Conservation (phyloP, 495 filamentous ascomycete genomes). For the Corynascus novoguineensis region DNA sequence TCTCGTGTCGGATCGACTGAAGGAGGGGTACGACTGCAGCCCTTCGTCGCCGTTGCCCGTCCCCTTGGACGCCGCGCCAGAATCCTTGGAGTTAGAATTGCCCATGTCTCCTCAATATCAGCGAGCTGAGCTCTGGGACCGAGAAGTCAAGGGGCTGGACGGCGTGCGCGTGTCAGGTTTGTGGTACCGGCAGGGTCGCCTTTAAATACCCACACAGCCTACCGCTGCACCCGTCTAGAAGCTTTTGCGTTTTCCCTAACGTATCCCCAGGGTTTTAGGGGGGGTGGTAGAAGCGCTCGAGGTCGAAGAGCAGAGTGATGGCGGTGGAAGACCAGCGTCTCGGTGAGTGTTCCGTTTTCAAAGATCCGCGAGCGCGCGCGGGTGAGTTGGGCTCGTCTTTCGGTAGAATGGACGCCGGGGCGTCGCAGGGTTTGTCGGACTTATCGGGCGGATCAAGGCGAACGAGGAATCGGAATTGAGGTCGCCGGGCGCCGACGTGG, state of each 20-base stretch:
- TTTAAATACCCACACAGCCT: conserved; percentile 40
- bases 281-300: conserved; percentile 45
- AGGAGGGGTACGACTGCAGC: conserved; percentile 79
- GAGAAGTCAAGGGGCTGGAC: conserved; percentile 33
- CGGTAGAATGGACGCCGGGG: conserved; percentile 14
- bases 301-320: conserved; percentile 39
- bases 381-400: conserved; percentile 12
- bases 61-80: conserved; percentile 40
- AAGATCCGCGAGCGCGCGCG: conserved; percentile 17
- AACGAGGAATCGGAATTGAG: conserved; percentile 6
- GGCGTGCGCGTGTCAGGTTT: conserved; percentile 38
- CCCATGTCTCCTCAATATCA: conserved; percentile 60
- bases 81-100: conserved; percentile 82
- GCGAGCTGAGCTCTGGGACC: conserved; percentile 25
- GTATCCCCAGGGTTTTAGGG: conserved; percentile 35
- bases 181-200: conserved; percentile 34
- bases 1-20: conserved; percentile 90
- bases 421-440: conserved; percentile 11
- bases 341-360: conserved; percentile 42
- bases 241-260: conserved; percentile 15
- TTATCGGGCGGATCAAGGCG: conserved; percentile 11
- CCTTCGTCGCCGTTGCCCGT: conserved; percentile 33
- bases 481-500: background rate
- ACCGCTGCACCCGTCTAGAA: conserved; percentile 39
- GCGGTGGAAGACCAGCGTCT: conserved; percentile 40